Percentiles rank a stretch among this genome's conserved stretches.
These are phyloP conservation scores for Rhizopus arrhizus DNA, from an alignment of 371 early-diverging fungal species.

Conservation along the genomic window DNA sequence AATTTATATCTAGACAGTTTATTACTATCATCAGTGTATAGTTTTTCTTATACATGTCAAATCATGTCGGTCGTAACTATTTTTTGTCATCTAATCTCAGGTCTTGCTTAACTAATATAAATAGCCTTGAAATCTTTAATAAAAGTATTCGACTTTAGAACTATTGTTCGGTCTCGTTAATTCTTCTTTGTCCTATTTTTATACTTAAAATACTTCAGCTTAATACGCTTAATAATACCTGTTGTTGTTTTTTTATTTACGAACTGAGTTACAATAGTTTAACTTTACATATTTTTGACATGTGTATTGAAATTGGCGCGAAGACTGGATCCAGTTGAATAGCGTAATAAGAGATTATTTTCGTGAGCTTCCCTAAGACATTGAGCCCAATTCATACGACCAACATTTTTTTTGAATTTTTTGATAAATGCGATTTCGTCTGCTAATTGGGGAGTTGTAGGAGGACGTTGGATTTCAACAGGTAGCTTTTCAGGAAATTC, in stretches of 20 bases:
- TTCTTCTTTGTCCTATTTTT: too few relatives aligned
- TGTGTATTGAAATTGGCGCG: conserved; percentile 23
- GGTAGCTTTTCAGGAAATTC: conserved; percentile 27
- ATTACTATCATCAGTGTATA: too few relatives aligned
- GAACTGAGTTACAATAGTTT: conserved; percentile 13
- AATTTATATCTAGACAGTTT: too few relatives aligned
- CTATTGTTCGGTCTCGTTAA: too few relatives aligned
- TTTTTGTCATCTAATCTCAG: too few relatives aligned
- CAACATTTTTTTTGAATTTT: conserved; percentile 20
- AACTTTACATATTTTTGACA: conserved; percentile 12
- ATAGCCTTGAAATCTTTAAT: too few relatives aligned
- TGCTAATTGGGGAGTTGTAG: conserved; percentile 21
- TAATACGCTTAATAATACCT: conserved; percentile 13
- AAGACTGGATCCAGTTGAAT: conserved; percentile 25
- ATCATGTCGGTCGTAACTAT: too few relatives aligned
- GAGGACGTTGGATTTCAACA: conserved; percentile 21
- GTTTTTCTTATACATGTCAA: too few relatives aligned
- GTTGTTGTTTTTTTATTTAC: conserved; percentile 21
- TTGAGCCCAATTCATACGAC: conserved; percentile 25
- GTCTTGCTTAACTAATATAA: too few relatives aligned
- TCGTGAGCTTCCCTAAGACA: conserved; percentile 22
- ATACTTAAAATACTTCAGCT: too few relatives aligned
- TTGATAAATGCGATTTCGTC: conserved; percentile 26
- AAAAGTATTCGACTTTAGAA: too few relatives aligned
- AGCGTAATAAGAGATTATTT: conserved; percentile 25